Percentiles rank a stretch among this genome's conserved stretches.
These are phyloP conservation scores for Potentilla sterilis DNA, from an alignment of 306 rosid species.

Conservation along the genomic window DNA sequence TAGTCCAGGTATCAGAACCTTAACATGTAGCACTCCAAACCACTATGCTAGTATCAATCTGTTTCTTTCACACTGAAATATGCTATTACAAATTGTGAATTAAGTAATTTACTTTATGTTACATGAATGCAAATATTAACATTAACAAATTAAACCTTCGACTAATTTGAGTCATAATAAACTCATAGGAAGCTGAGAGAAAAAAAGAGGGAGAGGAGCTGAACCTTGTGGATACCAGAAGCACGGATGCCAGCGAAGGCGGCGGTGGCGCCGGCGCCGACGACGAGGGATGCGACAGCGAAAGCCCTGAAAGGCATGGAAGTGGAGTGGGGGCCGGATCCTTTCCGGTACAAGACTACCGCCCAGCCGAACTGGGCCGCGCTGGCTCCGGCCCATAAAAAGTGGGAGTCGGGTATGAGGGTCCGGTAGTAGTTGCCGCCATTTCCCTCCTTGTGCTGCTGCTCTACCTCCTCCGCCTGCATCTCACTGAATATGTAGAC, in stretches of 20 bases:
- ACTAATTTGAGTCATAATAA: not conserved
- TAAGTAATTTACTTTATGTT: no score
- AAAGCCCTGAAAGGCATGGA: slow-evolving; percentile 80
- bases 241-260: slow-evolving; percentile 49
- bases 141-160: no score
- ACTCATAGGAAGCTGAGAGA: not conserved
- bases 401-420: slow-evolving; percentile 18
- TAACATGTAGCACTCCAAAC: not conserved
- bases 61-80: not conserved
- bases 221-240: slow-evolving; percentile 61
- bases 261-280: slow-evolving; percentile 67
- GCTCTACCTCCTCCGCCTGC: slow-evolving; percentile 14
- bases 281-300: slow-evolving; percentile 79
- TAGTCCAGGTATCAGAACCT: not conserved
- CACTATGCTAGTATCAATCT: not conserved
- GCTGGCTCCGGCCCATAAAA: slow-evolving; percentile 72
- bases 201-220: not conserved
- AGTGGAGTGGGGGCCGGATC: slow-evolving; percentile 45
- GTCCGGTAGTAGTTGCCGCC: slow-evolving; percentile 15
- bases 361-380: slow-evolving; percentile 66
- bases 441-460: slow-evolving; percentile 30
- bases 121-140: not conserved
- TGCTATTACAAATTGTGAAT: not conserved
- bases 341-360: slow-evolving; percentile 39
- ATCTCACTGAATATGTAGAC: slow-evolving; percentile 3